Percentiles rank a stretch among this genome's conserved stretches.
Conservation (phyloP, 2,329 filamentous ascomycete genomes). For the Septoria petroselini region DNA sequence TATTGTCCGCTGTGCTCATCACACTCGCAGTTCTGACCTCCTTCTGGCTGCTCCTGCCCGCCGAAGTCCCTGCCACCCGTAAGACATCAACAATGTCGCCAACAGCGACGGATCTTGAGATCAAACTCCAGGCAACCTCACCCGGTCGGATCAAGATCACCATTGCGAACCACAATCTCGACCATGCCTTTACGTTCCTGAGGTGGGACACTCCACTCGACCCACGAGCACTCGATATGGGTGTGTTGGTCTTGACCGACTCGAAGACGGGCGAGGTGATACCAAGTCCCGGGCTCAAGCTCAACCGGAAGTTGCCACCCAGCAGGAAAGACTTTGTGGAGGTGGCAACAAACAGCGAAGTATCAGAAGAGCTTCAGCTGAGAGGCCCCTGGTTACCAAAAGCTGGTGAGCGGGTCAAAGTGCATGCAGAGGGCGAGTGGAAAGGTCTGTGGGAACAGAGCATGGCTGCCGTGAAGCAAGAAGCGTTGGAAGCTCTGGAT, state of each 20-base stretch:
- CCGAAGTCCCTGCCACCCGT: too few species aligned
- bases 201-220: constrained; percentile 44
- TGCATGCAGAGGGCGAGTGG: not conserved
- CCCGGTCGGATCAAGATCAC: too few species aligned
- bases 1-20: too few species aligned
- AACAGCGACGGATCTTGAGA: too few species aligned
- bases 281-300: constrained; percentile 34
- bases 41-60: too few species aligned
- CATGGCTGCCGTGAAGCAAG: not conserved
- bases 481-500: not conserved
- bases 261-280: constrained; percentile 32
- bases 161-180: not conserved
- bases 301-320: constrained; percentile 42
- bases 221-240: constrained; percentile 37
- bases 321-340: constrained; percentile 38
- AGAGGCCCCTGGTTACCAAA: constrained; percentile 24
- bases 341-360: constrained; percentile 36
- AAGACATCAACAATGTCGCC: too few species aligned
- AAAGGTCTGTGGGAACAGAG: not conserved
- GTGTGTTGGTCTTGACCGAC: constrained; percentile 38
- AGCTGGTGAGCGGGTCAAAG: not conserved
- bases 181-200: constrained; percentile 25
- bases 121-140: too few species aligned
- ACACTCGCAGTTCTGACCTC: too few species aligned
- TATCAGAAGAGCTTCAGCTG: constrained; percentile 37